Conservation (phyloP, 192 early-diverging fungal species). For the Backusella australiensis region DNA sequence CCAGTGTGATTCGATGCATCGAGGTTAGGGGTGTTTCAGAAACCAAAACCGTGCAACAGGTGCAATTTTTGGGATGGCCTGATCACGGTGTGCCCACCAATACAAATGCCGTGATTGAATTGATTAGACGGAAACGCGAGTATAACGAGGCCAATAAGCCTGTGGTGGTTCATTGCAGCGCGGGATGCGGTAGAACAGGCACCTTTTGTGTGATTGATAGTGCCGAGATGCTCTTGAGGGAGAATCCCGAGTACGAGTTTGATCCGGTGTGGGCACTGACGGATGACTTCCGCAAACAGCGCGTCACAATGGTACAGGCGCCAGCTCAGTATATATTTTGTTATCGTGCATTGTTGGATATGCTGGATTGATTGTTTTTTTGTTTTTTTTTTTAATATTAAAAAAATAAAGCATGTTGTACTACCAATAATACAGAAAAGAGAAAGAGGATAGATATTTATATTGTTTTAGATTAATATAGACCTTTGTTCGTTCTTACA, state of each 20-base stretch:
- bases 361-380: neutral
- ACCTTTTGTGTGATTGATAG: slow-evolving; percentile 67
- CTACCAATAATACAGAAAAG: too few relatives aligned
- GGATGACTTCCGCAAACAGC: slow-evolving; percentile 67
- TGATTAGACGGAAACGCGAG: slow-evolving; percentile 39
- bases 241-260: slow-evolving; percentile 12
- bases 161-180: slow-evolving; percentile 82
- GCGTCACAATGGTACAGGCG: slow-evolving; percentile 81
- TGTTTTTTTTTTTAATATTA: neutral
- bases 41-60: slow-evolving; percentile 49
- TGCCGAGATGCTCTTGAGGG: neutral
- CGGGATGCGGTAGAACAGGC: slow-evolving; percentile 85
- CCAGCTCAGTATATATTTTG: slow-evolving; percentile 74
- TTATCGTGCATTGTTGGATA: slow-evolving; percentile 59
- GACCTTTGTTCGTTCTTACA: too few relatives aligned
- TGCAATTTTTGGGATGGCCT: slow-evolving; percentile 81
- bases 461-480: too few relatives aligned
- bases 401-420: neutral
- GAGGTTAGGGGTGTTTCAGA: neutral
- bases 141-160: slow-evolving; percentile 33
- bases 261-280: slow-evolving; percentile 67
- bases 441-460: too few relatives aligned
- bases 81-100: slow-evolving; percentile 73
- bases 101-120: slow-evolving; percentile 48
- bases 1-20: neutral